Base-by-base conservation (phyloP, 1,284 basidiomycete species). In the Pascua sp. region DNA sequence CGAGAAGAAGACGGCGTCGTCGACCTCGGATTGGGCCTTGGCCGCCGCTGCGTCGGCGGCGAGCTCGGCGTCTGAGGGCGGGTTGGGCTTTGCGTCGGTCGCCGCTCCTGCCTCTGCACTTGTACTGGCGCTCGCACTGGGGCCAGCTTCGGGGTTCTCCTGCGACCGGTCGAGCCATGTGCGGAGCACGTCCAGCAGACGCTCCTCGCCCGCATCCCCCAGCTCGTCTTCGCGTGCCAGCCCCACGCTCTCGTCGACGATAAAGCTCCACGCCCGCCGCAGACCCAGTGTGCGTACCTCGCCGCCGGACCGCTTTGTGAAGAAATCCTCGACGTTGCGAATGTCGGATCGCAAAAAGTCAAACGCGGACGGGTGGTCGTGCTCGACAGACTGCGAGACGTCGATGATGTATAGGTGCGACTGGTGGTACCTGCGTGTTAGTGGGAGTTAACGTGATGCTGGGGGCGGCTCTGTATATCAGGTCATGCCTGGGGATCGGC, bases 331-430 rank as follows among this genome's bases (percentile, higher is more conserved):
- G 42, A 95, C 81, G 73, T 98, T 98, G 65, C 85, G 86, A 50
- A 99, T 83, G 76, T 99, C 96, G 43, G 84, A 86, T 37, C 95
- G 87, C 47, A 99, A 81, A 77, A 99, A 99, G 76, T 99, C 95
- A 71, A 92, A 96, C 0, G 93, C 91, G 42, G 88, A 83, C 0
- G 95, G 95, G 70, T 99, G 96, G 76, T 98, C 95, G 70, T 98
- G 94, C 71, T 99, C 96, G 44, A 99, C 95, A 54, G 90, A 93
- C 77, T 99, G 96, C 3, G 92, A 96, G 59, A 99, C 96, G 74
- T 99, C 96, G 77, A 99, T 98, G 70, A 98, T 89, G 79, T 85
- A 94, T 13, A 97, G 82, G 70, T 94, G 90, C 1, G 65, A 68
- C 12, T 79, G 63, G 68, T 84, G 83, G 59, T 81, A 82, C 13